These are phyloP conservation scores for Phycomyces nitens DNA, from an alignment of 192 early-diverging fungal species.

Conservation along the genomic window DNA sequence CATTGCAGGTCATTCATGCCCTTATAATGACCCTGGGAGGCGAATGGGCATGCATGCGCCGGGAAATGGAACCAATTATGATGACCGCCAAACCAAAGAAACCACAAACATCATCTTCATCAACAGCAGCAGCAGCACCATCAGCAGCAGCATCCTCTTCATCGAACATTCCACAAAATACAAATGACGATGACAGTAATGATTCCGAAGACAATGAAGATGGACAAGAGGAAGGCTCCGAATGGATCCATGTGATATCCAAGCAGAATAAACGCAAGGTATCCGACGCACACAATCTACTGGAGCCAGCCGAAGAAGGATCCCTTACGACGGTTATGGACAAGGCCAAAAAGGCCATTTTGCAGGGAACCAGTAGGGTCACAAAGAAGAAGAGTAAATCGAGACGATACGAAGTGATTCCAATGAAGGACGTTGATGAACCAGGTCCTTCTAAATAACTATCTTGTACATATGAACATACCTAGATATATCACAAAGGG, in stretches of 20 bases:
- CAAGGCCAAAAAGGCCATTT: constrained; percentile 8
- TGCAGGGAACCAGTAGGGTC: background rate
- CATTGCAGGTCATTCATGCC: constrained; percentile 46
- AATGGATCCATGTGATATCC: background rate
- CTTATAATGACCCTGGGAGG: constrained; percentile 68
- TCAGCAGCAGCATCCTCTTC: background rate
- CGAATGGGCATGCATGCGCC: constrained; percentile 77
- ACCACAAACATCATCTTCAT: background rate
- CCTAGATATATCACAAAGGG: too few relatives aligned
- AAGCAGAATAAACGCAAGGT: constrained; percentile 15
- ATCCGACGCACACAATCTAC: constrained; percentile 12
- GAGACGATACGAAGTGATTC: constrained; percentile 11
- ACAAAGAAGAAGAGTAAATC: constrained; percentile 5
- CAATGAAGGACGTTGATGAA: constrained; percentile 15
- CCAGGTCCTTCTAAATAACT: too few relatives aligned
- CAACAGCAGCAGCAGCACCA: background rate
- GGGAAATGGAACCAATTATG: constrained; percentile 76
- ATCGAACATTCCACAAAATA: background rate
- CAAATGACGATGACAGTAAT: background rate
- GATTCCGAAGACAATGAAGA: constrained; percentile 9
- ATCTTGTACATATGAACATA: too few relatives aligned
- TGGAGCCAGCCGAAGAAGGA: constrained; percentile 4
- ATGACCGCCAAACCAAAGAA: constrained; percentile 16
- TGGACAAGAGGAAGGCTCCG: constrained; percentile 1
- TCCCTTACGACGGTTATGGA: constrained; percentile 8